Evolutionary conservation across 2,329 filamentous ascomycete species (phyloP), one percentile per base, ranked within the genome.

Genomic region (Diaporthe eres): DNA sequence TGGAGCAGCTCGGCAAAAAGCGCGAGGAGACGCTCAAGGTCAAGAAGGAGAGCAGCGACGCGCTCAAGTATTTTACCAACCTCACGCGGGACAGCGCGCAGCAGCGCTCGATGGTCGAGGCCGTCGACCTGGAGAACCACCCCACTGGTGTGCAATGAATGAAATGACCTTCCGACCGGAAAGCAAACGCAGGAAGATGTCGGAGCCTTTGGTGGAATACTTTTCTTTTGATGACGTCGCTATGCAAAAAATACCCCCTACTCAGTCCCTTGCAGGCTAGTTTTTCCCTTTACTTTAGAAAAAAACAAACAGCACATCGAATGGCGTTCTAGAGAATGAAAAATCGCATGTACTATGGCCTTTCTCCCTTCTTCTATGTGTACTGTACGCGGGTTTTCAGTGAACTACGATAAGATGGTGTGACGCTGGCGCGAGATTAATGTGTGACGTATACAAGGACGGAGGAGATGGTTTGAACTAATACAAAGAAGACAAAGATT

Each of bases 11-110:
- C 15, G 92, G 91, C 77, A 86, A 88, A 74, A 93, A 94, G 82
- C 93, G 94, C 79, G 94, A 97, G 79, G 94, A 98, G 82, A 97
- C 95, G 12, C 88, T 91, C 82, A 97, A 97, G 86, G 90, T 95
- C 77, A 93, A 93, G 84, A 88, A 87, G 47, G 96, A 98, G 85
- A 97, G 95, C 81, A 94, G 97, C 82, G 92, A 95, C 44, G 97
- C 97, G 9, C 88, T 91, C 79, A 97, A 96, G 84, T 98, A 98
- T 86, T 99, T 99, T 84, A 87, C 91, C 71, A 97, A 97, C 81
- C 89, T 99, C 25, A 92, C 97, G 71, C 90, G 94, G 76, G 89
- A 92, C 79, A 92, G 89, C 77, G 86, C 86, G 28, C 84, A 86
- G 75, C 87, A 92, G 80, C 87, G 89, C 47, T 82, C 82, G 60